phyloP scores from a whole-genome alignment of 1,284 basidiomycete species.

The Pulveroboletus sp. region DNA sequence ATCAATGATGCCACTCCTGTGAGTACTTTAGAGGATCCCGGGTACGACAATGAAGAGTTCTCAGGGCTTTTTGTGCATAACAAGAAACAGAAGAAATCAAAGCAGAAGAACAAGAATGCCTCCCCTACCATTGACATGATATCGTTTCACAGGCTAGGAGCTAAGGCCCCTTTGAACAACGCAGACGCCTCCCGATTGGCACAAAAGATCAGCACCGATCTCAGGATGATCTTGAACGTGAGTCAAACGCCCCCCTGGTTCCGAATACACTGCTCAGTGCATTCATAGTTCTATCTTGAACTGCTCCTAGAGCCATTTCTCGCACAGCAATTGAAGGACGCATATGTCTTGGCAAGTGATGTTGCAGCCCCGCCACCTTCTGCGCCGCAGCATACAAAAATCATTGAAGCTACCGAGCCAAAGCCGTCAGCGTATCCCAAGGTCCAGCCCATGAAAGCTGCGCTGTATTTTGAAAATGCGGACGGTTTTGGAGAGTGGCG shows the following conservation, averaged over 20 bases:
- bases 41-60: constrained; percentile 6
- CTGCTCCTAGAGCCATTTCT: too few relatives aligned
- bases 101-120: constrained; percentile 11
- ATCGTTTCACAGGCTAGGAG: too few relatives aligned
- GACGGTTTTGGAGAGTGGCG: constrained; percentile 56
- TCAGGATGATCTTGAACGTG: constrained; percentile 37
- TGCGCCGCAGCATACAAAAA: neutral
- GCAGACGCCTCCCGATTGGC: constrained; percentile 26
- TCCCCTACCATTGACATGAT: constrained; percentile 23
- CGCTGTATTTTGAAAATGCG: constrained; percentile 52
- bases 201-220: constrained; percentile 20
- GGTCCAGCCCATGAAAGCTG: constrained; percentile 51
- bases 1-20: neutral
- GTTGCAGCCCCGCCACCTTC: neutral
- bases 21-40: neutral
- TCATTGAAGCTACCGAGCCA: neutral
- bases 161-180: too few relatives aligned
- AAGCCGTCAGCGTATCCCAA: constrained; percentile 41
- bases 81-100: constrained; percentile 25
- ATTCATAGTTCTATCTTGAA: constrained; percentile 27
- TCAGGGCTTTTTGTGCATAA: neutral
- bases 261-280: neutral
- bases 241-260: neutral
- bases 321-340: constrained; percentile 12
- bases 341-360: constrained; percentile 8